phyloP scores from a whole-genome alignment of 2,329 filamentous ascomycete species.

The Lecanicillium sp. region DNA sequence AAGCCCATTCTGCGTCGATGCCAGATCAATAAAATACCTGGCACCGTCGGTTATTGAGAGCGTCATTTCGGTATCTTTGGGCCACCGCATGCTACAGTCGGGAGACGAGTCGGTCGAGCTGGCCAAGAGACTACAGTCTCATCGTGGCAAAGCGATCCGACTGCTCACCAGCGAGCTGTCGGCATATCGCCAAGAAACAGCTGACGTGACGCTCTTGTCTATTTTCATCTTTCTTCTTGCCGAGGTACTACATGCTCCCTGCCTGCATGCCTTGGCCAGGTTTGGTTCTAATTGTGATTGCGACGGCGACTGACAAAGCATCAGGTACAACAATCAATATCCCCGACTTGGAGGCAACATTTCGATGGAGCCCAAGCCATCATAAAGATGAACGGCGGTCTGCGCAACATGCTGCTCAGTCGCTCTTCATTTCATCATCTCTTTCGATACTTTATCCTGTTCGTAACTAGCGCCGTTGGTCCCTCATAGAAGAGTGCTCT shows the following conservation, averaged over 20 bases:
- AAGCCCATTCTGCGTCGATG: slow-evolving; percentile 9
- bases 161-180: slow-evolving; percentile 8
- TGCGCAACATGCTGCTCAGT: slow-evolving; percentile 3
- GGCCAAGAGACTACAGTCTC: slow-evolving; percentile 8
- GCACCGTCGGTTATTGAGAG: slow-evolving; percentile 8
- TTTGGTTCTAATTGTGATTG: not conserved
- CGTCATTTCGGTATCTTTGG: slow-evolving; percentile 10
- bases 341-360: slow-evolving; percentile 12
- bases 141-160: slow-evolving; percentile 12
- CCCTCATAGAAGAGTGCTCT: no score
- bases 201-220: slow-evolving; percentile 5
- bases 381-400: slow-evolving; percentile 10
- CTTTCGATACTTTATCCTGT: slow-evolving; percentile 12
- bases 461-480: no score
- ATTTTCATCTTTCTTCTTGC: slow-evolving; percentile 11
- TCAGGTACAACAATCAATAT: slow-evolving; percentile 12
- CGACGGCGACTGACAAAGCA: not conserved
- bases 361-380: slow-evolving; percentile 10
- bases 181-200: not conserved
- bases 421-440: slow-evolving; percentile 5
- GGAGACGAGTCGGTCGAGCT: slow-evolving; percentile 6
- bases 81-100: slow-evolving; percentile 12
- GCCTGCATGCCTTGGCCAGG: no score
- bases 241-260: slow-evolving; percentile 12
- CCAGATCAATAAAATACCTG: slow-evolving; percentile 3